Base-by-base conservation (phyloP, 495 filamentous ascomycete species). In the Penicillium pulvis region DNA sequence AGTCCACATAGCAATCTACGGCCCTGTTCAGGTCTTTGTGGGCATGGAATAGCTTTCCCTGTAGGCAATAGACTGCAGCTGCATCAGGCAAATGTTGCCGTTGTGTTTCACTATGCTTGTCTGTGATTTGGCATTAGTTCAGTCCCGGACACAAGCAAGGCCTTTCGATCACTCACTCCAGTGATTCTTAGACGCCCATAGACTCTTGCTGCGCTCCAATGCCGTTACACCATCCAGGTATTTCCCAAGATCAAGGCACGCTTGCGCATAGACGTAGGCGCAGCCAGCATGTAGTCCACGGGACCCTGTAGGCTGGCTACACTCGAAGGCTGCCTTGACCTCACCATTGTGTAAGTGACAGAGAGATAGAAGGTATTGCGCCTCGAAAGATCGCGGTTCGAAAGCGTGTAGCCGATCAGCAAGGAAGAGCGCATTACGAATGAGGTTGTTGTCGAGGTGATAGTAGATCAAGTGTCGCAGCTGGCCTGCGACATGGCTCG, bases 391-490 rank as follows among this genome's bases (percentile, higher is more conserved):
- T 55, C 87, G 84, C 17, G 85, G 85, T 58, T 98, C 94, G 64
- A 91, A 86, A 35, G 92, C 93, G 49, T 86, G 81, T 6, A 98
- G 81, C 48, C 94, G 87, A 51, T 91, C 90, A 49, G 94, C 89
- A 42, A 96, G 87, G 75, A 98, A 98, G 30, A 96, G 84, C 51
- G 94, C 94, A 63, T 94, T 97, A 33, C 89, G 83, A 62, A 89
- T 80, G 30, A 93, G 81, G 64, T 93, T 87, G 63, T 93, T 95
- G 74, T 98, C 94, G 70, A 98, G 85, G 68, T 96, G 87, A 75
- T 98, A 96, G 73, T 92, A 90, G 58, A 98, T 86, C 52, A 91
- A 81, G 67, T 94, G 89, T 68, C 89, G 84, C 63, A 98, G 78
- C 73, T 96, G 90, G 70, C 79, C 79, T 42, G 88, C 79, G 62